phyloP scores from a whole-genome alignment of 176 grass and related monocot species.

The Urochloa ruziziensis region DNA sequence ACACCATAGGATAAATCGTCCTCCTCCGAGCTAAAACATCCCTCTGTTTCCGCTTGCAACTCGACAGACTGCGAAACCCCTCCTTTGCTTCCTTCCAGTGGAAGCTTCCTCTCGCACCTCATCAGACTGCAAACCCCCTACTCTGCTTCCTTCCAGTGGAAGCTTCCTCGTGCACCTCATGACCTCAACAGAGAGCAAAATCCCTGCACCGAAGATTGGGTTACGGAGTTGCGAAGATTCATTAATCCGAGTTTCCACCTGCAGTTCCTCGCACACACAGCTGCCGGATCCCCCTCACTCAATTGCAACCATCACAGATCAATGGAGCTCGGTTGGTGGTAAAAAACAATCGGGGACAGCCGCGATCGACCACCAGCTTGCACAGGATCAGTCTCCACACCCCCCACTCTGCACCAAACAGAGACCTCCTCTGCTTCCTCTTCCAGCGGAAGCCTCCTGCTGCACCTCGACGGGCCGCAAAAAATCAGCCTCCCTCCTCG shows the following conservation, averaged over 20 bases:
- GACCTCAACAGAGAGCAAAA: not conserved
- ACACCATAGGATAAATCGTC: not conserved
- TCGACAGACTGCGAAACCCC: too few species aligned
- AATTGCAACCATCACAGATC: not conserved
- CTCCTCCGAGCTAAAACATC: not conserved
- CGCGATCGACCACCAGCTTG: not conserved
- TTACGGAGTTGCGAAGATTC: not conserved
- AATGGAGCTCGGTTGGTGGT: not conserved
- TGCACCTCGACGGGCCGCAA: not conserved
- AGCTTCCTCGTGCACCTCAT: not conserved
- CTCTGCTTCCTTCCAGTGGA: constrained; percentile 5
- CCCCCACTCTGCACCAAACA: not conserved
- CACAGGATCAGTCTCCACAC: not conserved
- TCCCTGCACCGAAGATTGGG: not conserved
- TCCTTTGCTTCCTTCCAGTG: not conserved
- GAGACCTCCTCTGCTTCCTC: constrained; percentile 14
- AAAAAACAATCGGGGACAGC: not conserved
- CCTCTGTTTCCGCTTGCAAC: too few species aligned
- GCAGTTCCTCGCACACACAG: not conserved
- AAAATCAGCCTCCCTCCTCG: not conserved
- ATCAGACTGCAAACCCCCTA: not conserved
- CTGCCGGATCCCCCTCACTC: not conserved
- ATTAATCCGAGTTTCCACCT: not conserved
- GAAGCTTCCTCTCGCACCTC: not conserved
- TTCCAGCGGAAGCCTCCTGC: not conserved